These are phyloP conservation scores for Ricinus communis DNA, from an alignment of 345 rosid genomes.

Conservation along the genomic window DNA sequence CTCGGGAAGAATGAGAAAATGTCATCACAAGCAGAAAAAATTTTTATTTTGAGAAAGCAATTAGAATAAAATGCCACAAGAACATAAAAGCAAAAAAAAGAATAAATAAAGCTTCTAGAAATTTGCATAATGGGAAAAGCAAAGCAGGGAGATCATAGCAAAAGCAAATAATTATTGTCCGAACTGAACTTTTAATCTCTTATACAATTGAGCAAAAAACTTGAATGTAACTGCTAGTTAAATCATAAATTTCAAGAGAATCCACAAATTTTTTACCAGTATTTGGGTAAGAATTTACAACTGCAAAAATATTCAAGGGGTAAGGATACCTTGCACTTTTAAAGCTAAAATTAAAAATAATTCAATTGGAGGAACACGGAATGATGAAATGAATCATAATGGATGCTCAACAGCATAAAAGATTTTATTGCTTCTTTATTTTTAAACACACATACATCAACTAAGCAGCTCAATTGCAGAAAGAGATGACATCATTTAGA, in stretches of 20 bases:
- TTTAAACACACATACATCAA: background rate
- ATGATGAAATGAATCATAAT: background rate
- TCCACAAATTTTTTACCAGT: background rate
- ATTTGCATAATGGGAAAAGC: background rate
- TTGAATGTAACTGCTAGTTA: background rate
- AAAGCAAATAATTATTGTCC: background rate
- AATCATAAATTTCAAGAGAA: background rate
- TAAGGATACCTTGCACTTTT: background rate
- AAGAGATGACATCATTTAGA: background rate
- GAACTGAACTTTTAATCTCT: background rate
- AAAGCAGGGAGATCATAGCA: background rate
- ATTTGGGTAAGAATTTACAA: background rate
- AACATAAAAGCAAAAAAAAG: conserved; percentile 1
- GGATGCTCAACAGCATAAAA: background rate
- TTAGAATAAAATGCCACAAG: background rate
- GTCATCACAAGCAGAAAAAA: background rate
- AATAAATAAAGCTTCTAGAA: background rate
- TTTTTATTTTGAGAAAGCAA: background rate
- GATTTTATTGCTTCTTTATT: background rate
- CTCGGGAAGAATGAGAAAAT: conserved; percentile 17
- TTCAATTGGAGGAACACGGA: no score
- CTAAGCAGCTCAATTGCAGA: background rate
- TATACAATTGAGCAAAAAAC: background rate
- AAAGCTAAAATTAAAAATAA: no score
- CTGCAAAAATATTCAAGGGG: background rate